Conservation (phyloP, 2,329 filamentous ascomycete genomes). For the Fusarium sororula region DNA sequence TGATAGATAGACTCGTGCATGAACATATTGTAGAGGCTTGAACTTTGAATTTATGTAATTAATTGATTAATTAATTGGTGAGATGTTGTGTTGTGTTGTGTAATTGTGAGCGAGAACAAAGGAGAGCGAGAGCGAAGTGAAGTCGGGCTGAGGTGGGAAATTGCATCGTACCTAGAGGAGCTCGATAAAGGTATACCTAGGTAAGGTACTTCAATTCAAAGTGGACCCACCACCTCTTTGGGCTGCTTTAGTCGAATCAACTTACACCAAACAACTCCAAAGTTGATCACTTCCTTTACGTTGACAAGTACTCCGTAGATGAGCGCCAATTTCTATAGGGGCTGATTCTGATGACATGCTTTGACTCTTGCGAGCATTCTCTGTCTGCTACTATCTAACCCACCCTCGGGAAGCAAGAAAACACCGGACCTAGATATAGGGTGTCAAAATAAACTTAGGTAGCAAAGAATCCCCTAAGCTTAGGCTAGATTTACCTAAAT, state of each 20-base stretch:
- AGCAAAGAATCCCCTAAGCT: no score
- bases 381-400: no score
- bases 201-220: background rate
- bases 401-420: no score
- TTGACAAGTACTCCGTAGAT: background rate
- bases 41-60: background rate
- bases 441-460: no score
- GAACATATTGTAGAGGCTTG: background rate
- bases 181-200: no score
- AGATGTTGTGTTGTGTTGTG: background rate
- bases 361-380: background rate
- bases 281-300: constrained; percentile 4
- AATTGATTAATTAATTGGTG: background rate
- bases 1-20: constrained; percentile 24
- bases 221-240: constrained; percentile 25
- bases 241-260: constrained; percentile 11
- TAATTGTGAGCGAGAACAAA: background rate
- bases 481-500: no score
- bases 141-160: background rate
- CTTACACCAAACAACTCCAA: constrained; percentile 8
- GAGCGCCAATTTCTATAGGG: background rate
- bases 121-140: background rate
- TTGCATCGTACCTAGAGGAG: background rate
- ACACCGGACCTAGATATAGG: no score
- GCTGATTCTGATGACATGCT: background rate